Evolutionary conservation across 75 land plant genomes (phyloP).

Genomic region (Selaginella moellendorffii): DNA sequence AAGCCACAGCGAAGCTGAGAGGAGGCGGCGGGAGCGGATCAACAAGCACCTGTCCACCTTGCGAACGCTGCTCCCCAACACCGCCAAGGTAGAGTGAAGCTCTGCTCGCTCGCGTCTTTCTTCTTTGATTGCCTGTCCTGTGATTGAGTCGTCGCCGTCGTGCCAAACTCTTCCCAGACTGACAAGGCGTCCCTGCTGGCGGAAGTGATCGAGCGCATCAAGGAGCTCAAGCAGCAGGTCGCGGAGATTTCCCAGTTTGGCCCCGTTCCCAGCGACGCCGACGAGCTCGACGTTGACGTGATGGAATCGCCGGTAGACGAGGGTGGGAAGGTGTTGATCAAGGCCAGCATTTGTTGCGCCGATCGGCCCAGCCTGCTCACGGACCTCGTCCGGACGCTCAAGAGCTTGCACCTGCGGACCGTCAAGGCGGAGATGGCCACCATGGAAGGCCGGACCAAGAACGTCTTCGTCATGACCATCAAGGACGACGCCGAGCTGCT

Average conservation of each 20-base stretch:
- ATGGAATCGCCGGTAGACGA: conserved; percentile 16
- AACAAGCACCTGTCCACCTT: neutral
- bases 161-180: conserved; percentile 30
- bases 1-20: neutral
- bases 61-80: conserved; percentile 49
- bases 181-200: conserved; percentile 89
- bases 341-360: neutral
- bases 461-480: conserved; percentile 1
- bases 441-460: neutral
- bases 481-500: neutral
- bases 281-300: conserved; percentile 44
- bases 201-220: conserved; percentile 81
- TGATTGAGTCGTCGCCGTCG: neutral
- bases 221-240: conserved; percentile 52
- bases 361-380: neutral
- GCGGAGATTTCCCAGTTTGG: conserved; percentile 25
- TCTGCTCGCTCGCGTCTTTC: too few relatives aligned
- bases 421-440: conserved; percentile 7
- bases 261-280: conserved; percentile 41
- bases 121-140: neutral
- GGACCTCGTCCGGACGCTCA: neutral
- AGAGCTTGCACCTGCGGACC: conserved; percentile 2
- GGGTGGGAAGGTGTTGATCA: conserved; percentile 13
- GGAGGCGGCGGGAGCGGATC: neutral
- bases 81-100: conserved; percentile 55